phyloP scores from a whole-genome alignment of 495 filamentous ascomycete genomes.

The Tuber aestivum region DNA sequence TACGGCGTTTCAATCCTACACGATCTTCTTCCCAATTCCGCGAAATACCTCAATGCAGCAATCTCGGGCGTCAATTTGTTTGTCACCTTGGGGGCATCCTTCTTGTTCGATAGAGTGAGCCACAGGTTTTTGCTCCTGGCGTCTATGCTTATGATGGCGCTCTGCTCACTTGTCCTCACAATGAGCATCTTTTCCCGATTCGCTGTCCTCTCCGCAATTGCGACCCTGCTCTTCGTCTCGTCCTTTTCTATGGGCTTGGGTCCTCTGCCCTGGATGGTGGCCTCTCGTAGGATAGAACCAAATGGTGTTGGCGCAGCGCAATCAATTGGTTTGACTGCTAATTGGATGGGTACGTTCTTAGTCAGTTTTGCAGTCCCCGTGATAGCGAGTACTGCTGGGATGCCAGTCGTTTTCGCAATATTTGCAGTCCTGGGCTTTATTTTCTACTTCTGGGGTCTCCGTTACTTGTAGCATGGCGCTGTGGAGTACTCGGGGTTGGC shows the following conservation, averaged over 20 bases:
- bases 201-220: constrained; percentile 68
- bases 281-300: constrained; percentile 77
- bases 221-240: constrained; percentile 76
- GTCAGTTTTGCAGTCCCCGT: constrained; percentile 49
- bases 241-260: constrained; percentile 89
- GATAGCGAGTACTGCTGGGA: constrained; percentile 19
- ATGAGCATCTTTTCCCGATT: constrained; percentile 64
- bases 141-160: constrained; percentile 77
- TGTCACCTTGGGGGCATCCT: constrained; percentile 71
- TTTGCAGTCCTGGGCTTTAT: constrained; percentile 15
- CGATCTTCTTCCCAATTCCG: constrained; percentile 66
- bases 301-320: constrained; percentile 88
- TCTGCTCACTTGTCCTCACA: constrained; percentile 65
- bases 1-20: constrained; percentile 86
- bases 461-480: neutral
- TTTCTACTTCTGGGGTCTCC: neutral
- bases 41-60: constrained; percentile 71
- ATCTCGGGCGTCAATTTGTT: constrained; percentile 82
- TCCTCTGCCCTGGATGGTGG: constrained; percentile 88
- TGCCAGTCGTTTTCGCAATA: constrained; percentile 16
- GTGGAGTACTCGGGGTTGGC: neutral
- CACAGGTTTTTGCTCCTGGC: constrained; percentile 74
- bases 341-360: constrained; percentile 84
- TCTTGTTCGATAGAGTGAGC: constrained; percentile 76
- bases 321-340: constrained; percentile 73